These are phyloP conservation scores for Stachybotrys chartarum DNA, from an alignment of 2,329 filamentous ascomycete genomes.

Conservation along the genomic window DNA sequence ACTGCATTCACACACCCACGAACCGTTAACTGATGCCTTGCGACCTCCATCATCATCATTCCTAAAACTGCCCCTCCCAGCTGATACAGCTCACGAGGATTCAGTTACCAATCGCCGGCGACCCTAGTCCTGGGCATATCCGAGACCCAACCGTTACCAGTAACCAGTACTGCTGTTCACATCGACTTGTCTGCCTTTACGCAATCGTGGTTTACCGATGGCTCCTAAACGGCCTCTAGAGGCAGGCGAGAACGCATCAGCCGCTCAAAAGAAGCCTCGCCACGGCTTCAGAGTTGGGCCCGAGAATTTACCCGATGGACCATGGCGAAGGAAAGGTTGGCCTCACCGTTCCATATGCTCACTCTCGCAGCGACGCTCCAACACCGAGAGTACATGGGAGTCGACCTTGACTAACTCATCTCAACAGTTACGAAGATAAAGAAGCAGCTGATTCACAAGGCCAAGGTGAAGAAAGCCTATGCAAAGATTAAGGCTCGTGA, in stretches of 20 bases:
- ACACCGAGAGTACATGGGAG: background rate
- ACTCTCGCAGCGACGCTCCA: background rate
- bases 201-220: slow-evolving; percentile 11
- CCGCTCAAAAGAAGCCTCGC: slow-evolving; percentile 40
- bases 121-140: too few species aligned
- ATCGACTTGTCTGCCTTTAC: too few species aligned
- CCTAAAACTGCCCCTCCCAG: too few species aligned
- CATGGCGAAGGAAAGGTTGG: slow-evolving; percentile 69
- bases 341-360: slow-evolving; percentile 2
- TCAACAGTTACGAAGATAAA: slow-evolving; percentile 77
- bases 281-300: slow-evolving; percentile 84
- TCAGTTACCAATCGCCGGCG: too few species aligned
- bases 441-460: slow-evolving; percentile 78
- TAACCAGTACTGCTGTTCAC: too few species aligned
- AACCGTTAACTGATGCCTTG: too few species aligned
- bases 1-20: too few species aligned
- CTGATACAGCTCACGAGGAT: too few species aligned
- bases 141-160: too few species aligned
- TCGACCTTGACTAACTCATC: background rate
- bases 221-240: slow-evolving; percentile 22
- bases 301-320: slow-evolving; percentile 83
- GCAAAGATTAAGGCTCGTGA: slow-evolving; percentile 67
- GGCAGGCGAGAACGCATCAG: slow-evolving; percentile 21
- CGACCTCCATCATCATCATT: too few species aligned
- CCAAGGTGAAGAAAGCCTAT: slow-evolving; percentile 88